These are phyloP conservation scores for Gigaspora rosea DNA, from an alignment of 192 early-diverging fungal species.

Conservation along the genomic window DNA sequence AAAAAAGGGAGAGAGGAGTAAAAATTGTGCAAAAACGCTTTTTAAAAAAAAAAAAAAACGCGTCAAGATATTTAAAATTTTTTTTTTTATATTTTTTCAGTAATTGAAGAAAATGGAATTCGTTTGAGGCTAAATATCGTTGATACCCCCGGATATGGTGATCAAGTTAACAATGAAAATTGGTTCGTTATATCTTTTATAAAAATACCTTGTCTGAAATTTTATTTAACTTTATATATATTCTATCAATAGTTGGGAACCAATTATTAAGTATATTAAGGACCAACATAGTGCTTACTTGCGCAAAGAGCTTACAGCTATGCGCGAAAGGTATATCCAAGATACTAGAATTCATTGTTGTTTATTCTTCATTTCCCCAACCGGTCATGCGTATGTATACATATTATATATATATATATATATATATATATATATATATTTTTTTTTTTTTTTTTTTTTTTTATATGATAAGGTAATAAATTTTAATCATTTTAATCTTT, in stretches of 20 bases:
- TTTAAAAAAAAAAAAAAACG: neutral
- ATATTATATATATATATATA: neutral
- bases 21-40: too few relatives aligned
- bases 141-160: conserved; percentile 97
- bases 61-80: neutral
- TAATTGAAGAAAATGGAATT: conserved; percentile 95
- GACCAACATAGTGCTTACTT: conserved; percentile 97
- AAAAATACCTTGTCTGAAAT: neutral
- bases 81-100: conserved; percentile 44
- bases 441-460: too few relatives aligned
- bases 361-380: conserved; percentile 95
- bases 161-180: conserved; percentile 98
- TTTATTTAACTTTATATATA: conserved; percentile 8
- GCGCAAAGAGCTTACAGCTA: conserved; percentile 87
- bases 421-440: neutral
- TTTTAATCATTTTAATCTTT: too few relatives aligned
- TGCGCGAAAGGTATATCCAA: conserved; percentile 86
- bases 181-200: conserved; percentile 58
- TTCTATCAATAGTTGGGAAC: conserved; percentile 74
- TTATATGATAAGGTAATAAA: neutral
- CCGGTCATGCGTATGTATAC: conserved; percentile 81
- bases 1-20: too few relatives aligned
- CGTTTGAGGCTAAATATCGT: conserved; percentile 92
- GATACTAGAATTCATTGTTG: conserved; percentile 96
- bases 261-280: conserved; percentile 98